Evolutionary conservation across 2,329 filamentous ascomycete genomes (phyloP).

Genomic region (Zarea fungicola): DNA sequence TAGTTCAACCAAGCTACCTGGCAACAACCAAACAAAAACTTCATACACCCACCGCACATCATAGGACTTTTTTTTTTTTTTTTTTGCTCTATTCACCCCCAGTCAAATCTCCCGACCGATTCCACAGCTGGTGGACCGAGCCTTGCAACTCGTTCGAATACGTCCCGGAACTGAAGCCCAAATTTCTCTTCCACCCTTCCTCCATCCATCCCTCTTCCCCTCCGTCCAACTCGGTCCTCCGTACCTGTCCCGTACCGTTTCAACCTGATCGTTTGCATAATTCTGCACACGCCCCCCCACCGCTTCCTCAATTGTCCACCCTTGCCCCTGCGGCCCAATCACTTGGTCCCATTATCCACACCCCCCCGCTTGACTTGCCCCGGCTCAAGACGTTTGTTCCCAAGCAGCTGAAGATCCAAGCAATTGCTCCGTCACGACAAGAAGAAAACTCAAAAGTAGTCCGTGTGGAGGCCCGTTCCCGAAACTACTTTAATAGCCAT

Average conservation of each 20-base stretch:
- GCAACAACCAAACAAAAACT: background rate
- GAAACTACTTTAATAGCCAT: conserved; percentile 34
- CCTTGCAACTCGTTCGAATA: conserved; percentile 10
- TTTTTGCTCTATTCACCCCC: background rate
- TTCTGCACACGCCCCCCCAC: conserved; percentile 10
- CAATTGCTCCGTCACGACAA: conserved; percentile 12
- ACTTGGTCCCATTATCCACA: conserved; percentile 5
- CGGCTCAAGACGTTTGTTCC: conserved; percentile 12
- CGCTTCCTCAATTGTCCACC: background rate
- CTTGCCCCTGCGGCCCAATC: background rate
- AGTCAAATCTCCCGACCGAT: conserved; percentile 14
- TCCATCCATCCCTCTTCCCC: background rate
- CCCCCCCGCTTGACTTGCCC: conserved; percentile 8
- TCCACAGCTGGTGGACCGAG: conserved; percentile 13
- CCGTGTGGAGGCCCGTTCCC: conserved; percentile 13
- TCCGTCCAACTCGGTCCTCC: no score
- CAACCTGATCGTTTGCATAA: conserved; percentile 5
- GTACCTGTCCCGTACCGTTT: conserved; percentile 10
- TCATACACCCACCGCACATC: conserved; percentile 1
- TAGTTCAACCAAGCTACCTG: conserved; percentile 3
- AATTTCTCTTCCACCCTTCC: background rate
- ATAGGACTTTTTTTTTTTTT: no score
- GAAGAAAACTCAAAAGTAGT: conserved; percentile 7
- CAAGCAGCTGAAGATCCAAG: conserved; percentile 16
- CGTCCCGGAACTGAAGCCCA: conserved; percentile 10